phyloP scores from a whole-genome alignment of 148 eudicot species.

The Drosera capensis region DNA sequence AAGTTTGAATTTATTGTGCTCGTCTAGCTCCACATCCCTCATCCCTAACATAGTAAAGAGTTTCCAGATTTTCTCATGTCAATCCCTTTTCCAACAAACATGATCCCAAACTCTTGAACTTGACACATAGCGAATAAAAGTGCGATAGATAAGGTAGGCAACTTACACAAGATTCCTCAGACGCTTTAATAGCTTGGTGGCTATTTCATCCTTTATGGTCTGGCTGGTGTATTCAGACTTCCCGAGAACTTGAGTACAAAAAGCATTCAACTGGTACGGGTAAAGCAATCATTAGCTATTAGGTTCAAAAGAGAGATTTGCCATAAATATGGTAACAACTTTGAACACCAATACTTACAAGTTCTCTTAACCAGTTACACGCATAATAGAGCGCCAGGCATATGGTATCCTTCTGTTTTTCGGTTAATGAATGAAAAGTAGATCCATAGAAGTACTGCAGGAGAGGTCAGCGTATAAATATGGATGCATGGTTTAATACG shows the following conservation, averaged over 20 bases:
- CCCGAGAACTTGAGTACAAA: constrained; percentile 40
- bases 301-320: no score
- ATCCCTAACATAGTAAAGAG: neutral
- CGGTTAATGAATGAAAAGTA: constrained; percentile 25
- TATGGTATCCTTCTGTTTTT: constrained; percentile 33
- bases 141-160: neutral
- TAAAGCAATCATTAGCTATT: neutral
- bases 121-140: no score
- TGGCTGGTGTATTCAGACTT: constrained; percentile 27
- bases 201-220: constrained; percentile 35
- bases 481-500: neutral
- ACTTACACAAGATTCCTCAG: constrained; percentile 54
- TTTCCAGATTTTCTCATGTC: neutral
- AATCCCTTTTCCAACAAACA: neutral
- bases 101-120: neutral
- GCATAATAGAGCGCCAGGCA: constrained; percentile 46
- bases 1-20: no score
- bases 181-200: constrained; percentile 35
- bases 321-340: no score
- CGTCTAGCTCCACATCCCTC: no score
- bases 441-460: constrained; percentile 20
- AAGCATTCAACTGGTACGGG: constrained; percentile 28
- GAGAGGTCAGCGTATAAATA: constrained; percentile 4
- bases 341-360: constrained; percentile 23
- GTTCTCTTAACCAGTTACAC: constrained; percentile 54